Percentiles rank a stretch among this genome's conserved stretches.
Evolutionary conservation across 805 yeast species (phyloP).

Genomic region (Metschnikowia santaceciliae): DNA sequence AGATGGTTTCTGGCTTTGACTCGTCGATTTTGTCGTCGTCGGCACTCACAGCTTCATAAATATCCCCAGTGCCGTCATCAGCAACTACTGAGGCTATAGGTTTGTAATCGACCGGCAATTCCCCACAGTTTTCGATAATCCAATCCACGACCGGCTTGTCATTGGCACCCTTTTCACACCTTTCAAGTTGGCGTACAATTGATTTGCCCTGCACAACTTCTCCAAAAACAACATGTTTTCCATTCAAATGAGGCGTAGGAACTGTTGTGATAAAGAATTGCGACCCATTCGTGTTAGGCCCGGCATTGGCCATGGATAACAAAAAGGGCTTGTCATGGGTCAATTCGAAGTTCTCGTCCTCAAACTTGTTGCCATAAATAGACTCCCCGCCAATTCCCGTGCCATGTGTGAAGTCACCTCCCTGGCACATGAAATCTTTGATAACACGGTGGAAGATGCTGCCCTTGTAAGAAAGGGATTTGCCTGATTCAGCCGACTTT

Average conservation of each 20-base stretch:
- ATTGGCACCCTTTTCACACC: conserved; percentile 54
- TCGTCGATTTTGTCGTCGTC: conserved; percentile 68
- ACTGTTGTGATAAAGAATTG: conserved; percentile 96
- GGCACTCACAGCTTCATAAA: conserved; percentile 67
- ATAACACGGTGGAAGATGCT: conserved; percentile 93
- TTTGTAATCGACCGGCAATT: conserved; percentile 57
- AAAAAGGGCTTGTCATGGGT: conserved; percentile 82
- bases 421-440: conserved; percentile 86
- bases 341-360: conserved; percentile 80
- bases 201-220: conserved; percentile 79
- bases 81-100: conserved; percentile 43
- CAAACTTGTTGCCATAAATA: conserved; percentile 77
- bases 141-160: conserved; percentile 75
- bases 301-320: conserved; percentile 96
- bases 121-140: conserved; percentile 75
- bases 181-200: conserved; percentile 73
- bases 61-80: conserved; percentile 83
- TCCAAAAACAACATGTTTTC: conserved; percentile 94
- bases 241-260: conserved; percentile 84
- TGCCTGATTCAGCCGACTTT: conserved; percentile 47
- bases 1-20: conserved; percentile 59
- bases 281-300: conserved; percentile 97
- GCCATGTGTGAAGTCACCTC: conserved; percentile 74
- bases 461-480: conserved; percentile 71
- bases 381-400: conserved; percentile 94